Base-by-base conservation (phyloP, 768 basidiomycete species). In the Hygrophorus pudorinus region DNA sequence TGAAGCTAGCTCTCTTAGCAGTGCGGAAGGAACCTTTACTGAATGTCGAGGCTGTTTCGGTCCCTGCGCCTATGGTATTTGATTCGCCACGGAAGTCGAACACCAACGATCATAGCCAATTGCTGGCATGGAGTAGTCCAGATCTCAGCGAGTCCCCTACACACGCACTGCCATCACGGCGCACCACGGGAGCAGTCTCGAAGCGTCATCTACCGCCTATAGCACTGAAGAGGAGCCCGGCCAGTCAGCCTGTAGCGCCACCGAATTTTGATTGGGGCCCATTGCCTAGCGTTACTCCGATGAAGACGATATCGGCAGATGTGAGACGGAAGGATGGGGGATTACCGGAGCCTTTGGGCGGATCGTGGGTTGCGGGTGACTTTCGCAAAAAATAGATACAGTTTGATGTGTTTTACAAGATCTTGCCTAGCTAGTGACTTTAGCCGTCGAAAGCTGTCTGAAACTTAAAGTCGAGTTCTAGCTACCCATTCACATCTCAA, bases 1-100 rank as follows among this genome's bases (percentile, higher is more conserved):
- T 91, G 44, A 90, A 89, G 61, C 68, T 67, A 4, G 80, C 80
- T 0, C 66, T 91, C 7, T 60, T 88, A 17, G 56, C 65, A 5
- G 70, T 69, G 1, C 74, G 86, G 28, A 70, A 69, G 44, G 70
- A 78, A 48, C 87, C 88, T 0, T 60, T 85, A 29, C 60, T 89
- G 32, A 89, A 85, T 55, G 73, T 64, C 5, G 73, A 68, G 44
- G 79, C 73, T 2, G 58, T 58, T 2, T 38, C 56, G 10, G 61
- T 65, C 8, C 60, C 66, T 7, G 59, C 69, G 2, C 65, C 60
- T 5, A 38, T 61, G 21, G 59, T 59, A 4, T 71, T 65, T 49
- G 57, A 59, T 27, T 70, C 68, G 1, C 68, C 68, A 3, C 57
- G 59, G 30, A 4, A 47, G 21, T n/a, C n/a, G n/a, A n/a, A n/a